Percentiles rank a stretch among this genome's conserved stretches.
Conservation (phyloP, 352 stramenopile genomes). For the Phytophthora meadii region DNA sequence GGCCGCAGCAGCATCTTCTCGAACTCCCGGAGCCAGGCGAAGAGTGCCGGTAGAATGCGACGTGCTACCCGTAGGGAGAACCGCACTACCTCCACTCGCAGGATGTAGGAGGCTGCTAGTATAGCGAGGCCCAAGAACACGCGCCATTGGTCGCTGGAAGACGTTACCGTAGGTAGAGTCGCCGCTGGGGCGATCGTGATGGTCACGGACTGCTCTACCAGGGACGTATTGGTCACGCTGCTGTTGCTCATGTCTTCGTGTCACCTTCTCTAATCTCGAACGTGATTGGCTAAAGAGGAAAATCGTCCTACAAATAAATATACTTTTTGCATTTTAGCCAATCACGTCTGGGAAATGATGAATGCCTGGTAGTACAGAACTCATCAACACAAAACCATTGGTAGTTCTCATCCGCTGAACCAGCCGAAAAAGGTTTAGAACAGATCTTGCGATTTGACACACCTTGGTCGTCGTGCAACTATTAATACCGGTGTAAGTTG, state of each 20-base stretch:
- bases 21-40: constrained; percentile 86
- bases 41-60: constrained; percentile 61
- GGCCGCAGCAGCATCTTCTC: constrained; percentile 81
- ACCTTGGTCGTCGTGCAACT: not conserved
- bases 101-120: constrained; percentile 68
- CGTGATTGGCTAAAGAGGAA: too few relatives aligned
- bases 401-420: too few relatives aligned
- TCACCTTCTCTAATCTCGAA: too few relatives aligned
- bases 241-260: constrained; percentile 18
- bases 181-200: constrained; percentile 8
- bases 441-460: not conserved
- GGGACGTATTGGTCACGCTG: constrained; percentile 13
- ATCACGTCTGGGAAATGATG: too few relatives aligned
- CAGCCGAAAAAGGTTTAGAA: not conserved
- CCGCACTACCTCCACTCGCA: constrained; percentile 80
- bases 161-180: not conserved
- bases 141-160: constrained; percentile 74
- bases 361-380: too few relatives aligned
- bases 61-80: constrained; percentile 74
- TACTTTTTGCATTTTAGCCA: too few relatives aligned
- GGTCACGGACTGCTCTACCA: constrained; percentile 23
- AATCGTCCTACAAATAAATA: too few relatives aligned
- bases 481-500: too few relatives aligned
- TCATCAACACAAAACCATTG: too few relatives aligned
- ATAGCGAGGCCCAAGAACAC: constrained; percentile 80